Conservation (phyloP, 2,329 filamentous ascomycete species). For the Fonsecaea monophora region DNA sequence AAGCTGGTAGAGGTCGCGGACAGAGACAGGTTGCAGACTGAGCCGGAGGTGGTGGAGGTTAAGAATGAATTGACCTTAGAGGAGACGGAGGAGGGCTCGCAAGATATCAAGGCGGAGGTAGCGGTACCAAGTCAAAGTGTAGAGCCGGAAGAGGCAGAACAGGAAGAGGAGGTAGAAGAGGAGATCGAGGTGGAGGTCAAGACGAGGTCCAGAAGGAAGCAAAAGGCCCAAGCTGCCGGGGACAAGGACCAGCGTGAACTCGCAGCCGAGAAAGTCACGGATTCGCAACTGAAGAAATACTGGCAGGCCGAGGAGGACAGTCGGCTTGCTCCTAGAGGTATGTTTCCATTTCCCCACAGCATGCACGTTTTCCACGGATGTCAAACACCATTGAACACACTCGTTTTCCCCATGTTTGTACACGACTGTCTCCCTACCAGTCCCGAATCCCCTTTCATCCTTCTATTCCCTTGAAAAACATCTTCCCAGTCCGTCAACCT, state of each 20-base stretch:
- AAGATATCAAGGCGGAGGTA: not conserved
- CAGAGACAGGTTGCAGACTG: constrained; percentile 1
- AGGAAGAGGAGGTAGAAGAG: not conserved
- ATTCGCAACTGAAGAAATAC: constrained; percentile 75
- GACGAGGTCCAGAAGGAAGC: constrained; percentile 42
- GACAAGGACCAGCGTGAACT: constrained; percentile 44
- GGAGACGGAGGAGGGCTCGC: not conserved
- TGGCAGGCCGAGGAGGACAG: constrained; percentile 76
- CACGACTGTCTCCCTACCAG: too few species aligned
- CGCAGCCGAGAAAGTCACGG: constrained; percentile 68
- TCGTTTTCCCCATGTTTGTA: not conserved
- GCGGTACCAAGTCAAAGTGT: not conserved
- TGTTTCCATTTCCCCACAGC: not conserved
- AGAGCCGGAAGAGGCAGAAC: constrained; percentile 8
- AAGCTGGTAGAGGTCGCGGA: constrained; percentile 41
- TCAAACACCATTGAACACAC: not conserved
- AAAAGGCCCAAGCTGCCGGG: constrained; percentile 12
- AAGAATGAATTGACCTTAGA: constrained; percentile 10
- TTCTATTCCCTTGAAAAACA: not conserved
- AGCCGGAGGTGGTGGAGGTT: constrained; percentile 26
- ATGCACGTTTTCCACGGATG: not conserved
- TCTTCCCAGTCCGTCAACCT: not conserved
- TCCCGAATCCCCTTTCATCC: too few species aligned
- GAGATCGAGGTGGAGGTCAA: constrained; percentile 29
- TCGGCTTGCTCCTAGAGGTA: constrained; percentile 67